A percentile compares a stretch with the other conserved stretches of the same genome.
Evolutionary conservation across 1,284 basidiomycete species (phyloP).

Genomic region (Bondarzewia mesenterica): DNA sequence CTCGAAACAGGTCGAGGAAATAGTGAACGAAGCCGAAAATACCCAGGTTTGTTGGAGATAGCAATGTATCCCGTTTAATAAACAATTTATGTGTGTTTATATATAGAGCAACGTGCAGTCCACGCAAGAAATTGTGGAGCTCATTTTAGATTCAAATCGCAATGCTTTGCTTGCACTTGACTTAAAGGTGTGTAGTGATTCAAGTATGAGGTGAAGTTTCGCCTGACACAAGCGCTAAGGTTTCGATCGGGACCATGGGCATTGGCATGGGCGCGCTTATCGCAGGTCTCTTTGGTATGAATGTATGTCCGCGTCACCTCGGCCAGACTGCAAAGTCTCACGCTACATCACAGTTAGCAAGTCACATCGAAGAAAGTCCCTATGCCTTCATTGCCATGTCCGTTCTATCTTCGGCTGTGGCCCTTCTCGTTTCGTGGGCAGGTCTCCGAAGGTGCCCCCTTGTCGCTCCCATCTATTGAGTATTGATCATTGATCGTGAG

Average conservation of each 20-base stretch:
- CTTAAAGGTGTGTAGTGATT: slow-evolving; percentile 54
- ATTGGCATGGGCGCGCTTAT: slow-evolving; percentile 89
- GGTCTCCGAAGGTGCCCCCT: slow-evolving; percentile 51
- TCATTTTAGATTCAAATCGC: slow-evolving; percentile 94
- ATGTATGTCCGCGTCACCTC: slow-evolving; percentile 43
- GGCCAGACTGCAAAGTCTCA: slow-evolving; percentile 7
- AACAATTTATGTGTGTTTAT: background rate
- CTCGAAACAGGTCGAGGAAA: slow-evolving; percentile 93
- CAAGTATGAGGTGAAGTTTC: background rate
- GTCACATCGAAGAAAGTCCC: slow-evolving; percentile 58
- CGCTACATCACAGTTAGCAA: slow-evolving; percentile 45
- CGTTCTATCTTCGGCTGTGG: slow-evolving; percentile 42
- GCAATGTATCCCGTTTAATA: no score
- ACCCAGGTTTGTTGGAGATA: slow-evolving; percentile 76
- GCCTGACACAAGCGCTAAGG: slow-evolving; percentile 27
- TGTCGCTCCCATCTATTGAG: slow-evolving; percentile 1
- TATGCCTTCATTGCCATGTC: slow-evolving; percentile 64
- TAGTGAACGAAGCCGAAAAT: slow-evolving; percentile 86
- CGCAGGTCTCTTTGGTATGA: slow-evolving; percentile 94
- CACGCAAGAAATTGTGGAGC: slow-evolving; percentile 95
- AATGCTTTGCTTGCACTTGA: slow-evolving; percentile 90
- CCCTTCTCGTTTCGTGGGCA: slow-evolving; percentile 46
- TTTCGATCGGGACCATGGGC: slow-evolving; percentile 93
- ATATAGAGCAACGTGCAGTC: slow-evolving; percentile 83
- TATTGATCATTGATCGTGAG: slow-evolving; percentile 14